Percentiles rank a stretch among this genome's conserved stretches.
Evolutionary conservation across 148 eudicot genomes (phyloP).

Genomic region (Hydrangea macrophylla): DNA sequence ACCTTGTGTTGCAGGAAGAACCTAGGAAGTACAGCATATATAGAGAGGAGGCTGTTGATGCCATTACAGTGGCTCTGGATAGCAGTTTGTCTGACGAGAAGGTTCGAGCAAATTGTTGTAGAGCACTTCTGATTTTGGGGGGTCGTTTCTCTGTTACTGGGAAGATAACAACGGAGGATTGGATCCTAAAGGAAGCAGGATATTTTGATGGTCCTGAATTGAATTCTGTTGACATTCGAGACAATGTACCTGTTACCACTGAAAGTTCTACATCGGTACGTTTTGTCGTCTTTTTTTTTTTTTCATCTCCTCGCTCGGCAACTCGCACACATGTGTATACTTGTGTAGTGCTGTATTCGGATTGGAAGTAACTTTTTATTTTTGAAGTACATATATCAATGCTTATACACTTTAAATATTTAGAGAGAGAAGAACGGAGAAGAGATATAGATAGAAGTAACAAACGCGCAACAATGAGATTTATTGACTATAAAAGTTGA

Average conservation of each 20-base stretch:
- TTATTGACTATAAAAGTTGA: no score
- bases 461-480: no score
- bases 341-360: no score
- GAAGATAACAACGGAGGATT: slow-evolving; percentile 45
- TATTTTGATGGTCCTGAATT: slow-evolving; percentile 24
- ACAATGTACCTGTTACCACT: slow-evolving; percentile 10
- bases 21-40: slow-evolving; percentile 23
- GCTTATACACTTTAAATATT: no score
- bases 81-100: slow-evolving; percentile 31
- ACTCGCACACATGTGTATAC: background rate
- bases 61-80: slow-evolving; percentile 35
- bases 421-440: no score
- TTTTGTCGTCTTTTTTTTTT: background rate
- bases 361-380: no score
- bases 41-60: slow-evolving; percentile 46
- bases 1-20: slow-evolving; percentile 28
- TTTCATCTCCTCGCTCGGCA: background rate
- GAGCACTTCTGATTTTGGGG: slow-evolving; percentile 49
- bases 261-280: slow-evolving; percentile 20
- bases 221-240: slow-evolving; percentile 18
- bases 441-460: no score
- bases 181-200: slow-evolving; percentile 42
- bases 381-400: no score
- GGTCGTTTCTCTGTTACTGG: slow-evolving; percentile 44
- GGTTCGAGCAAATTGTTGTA: slow-evolving; percentile 31